Evolutionary conservation across 208 protist genomes (phyloP).

Genomic region (Crithidia bombi): DNA sequence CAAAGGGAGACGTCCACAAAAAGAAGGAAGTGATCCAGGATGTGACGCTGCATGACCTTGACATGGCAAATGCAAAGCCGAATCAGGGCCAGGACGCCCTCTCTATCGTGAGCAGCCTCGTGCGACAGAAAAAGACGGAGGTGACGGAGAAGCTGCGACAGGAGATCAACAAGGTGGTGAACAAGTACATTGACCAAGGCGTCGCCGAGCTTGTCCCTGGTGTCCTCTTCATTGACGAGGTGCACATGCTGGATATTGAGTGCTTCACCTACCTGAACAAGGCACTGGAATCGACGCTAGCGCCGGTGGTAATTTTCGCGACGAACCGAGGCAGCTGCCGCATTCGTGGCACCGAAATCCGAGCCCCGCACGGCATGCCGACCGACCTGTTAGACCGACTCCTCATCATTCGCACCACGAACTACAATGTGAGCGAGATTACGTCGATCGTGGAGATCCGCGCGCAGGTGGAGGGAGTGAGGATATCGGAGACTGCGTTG

Average conservation of each 20-base stretch:
- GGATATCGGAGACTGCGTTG: conserved; percentile 93
- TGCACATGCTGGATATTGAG: conserved; percentile 99
- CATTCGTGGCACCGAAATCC: conserved; percentile 98
- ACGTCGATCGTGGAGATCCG: conserved; percentile 95
- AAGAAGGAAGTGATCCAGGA: conserved; percentile 99
- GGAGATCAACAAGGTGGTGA: conserved; percentile 99
- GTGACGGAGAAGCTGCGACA: conserved; percentile 99
- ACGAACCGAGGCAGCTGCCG: conserved; percentile 99
- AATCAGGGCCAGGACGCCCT: conserved; percentile 98
- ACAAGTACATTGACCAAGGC: conserved; percentile 99
- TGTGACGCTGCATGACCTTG: conserved; percentile 99
- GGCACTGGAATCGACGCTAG: conserved; percentile 98
- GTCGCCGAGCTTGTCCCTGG: conserved; percentile 99
- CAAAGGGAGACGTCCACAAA: conserved; percentile 99
- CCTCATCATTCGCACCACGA: conserved; percentile 98
- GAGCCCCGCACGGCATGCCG: conserved; percentile 99
- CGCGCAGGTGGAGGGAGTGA: conserved; percentile 95
- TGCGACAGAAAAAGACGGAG: conserved; percentile 99
- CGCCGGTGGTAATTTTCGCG: conserved; percentile 99
- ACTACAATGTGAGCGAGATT: conserved; percentile 97
- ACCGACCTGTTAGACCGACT: conserved; percentile 99
- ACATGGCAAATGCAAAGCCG: conserved; percentile 98
- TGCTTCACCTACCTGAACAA: conserved; percentile 99
- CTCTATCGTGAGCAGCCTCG: conserved; percentile 97
- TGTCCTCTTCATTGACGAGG: conserved; percentile 99